Evolutionary conservation across 1,139 yeast species (phyloP).

Genomic region (Meyerozyma athensensis): DNA sequence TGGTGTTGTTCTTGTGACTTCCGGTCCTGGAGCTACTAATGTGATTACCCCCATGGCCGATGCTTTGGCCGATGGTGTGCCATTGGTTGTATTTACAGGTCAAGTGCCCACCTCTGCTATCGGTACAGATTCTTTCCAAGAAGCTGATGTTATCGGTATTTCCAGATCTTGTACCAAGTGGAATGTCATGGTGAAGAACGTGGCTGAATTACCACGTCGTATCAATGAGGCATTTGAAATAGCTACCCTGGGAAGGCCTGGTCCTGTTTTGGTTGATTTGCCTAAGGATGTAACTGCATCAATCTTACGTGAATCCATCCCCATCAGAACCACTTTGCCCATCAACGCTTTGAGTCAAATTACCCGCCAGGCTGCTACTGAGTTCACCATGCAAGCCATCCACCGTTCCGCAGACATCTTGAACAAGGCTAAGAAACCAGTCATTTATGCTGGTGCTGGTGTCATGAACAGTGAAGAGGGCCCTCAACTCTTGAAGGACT

Average conservation of each 20-base stretch:
- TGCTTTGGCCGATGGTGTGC: slow-evolving; percentile 95
- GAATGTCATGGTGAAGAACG: slow-evolving; percentile 97
- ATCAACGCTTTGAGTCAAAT: slow-evolving; percentile 69
- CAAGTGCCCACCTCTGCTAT: slow-evolving; percentile 95
- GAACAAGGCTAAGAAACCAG: slow-evolving; percentile 80
- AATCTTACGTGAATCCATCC: slow-evolving; percentile 79
- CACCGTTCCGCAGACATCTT: slow-evolving; percentile 72
- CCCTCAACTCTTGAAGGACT: slow-evolving; percentile 71
- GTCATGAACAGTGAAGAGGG: slow-evolving; percentile 76
- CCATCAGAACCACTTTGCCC: slow-evolving; percentile 80
- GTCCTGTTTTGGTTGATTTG: slow-evolving; percentile 94
- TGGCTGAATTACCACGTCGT: slow-evolving; percentile 90
- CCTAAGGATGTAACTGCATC: slow-evolving; percentile 98
- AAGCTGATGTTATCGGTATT: slow-evolving; percentile 96
- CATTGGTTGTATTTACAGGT: slow-evolving; percentile 95
- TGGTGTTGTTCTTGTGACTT: slow-evolving; percentile 96
- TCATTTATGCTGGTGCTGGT: slow-evolving; percentile 92
- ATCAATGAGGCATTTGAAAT: slow-evolving; percentile 97
- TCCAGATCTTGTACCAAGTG: slow-evolving; percentile 97
- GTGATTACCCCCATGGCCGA: slow-evolving; percentile 97
- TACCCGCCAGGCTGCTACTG: slow-evolving; percentile 68
- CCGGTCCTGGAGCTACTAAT: slow-evolving; percentile 99
- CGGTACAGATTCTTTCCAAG: slow-evolving; percentile 98
- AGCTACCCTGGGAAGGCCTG: slow-evolving; percentile 95
- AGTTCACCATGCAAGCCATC: slow-evolving; percentile 72